Evolutionary conservation across 441 rosid species (phyloP), one percentile per base, ranked within the genome.

Genomic region (Gossypium davidsonii): DNA sequence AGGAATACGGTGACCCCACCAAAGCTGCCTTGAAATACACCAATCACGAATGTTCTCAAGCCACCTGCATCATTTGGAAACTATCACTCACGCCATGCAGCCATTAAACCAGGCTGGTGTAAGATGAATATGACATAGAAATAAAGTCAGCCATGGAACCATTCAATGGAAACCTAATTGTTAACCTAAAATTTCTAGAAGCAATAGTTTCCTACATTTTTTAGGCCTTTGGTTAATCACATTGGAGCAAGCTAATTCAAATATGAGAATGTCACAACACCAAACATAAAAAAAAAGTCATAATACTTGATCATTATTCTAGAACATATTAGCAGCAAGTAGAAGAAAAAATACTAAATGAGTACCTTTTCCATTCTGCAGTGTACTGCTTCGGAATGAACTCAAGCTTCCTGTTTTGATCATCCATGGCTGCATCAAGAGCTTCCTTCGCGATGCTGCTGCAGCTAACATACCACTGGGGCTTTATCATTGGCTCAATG

Each of bases 1-100:
- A 62, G 97, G 99, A 70, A 94, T 82, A 12, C 87, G 88, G 70
- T 94, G 99, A 62, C 97, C 99, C 98, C 98, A 92, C 99, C 98
- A 94, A 44, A 94, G 96, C 80, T 94, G 98, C 88, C 98, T 89
- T 58, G 94, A 91, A 76, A 94, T 78, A 80, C 98, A 94, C 99
- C 99, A 92, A 83, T 94, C 99, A 65, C 90, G 94, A 64, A 95
- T 92, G 78, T 89, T 90, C 83, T 94, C 98, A 74, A 92, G 96
- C 99, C 99, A 94, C 79, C 99, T 91, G 89, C 20, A 55, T 71
- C 58, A 58, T 81, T 79, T 59, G 67, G 51, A 70, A 34, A 11
- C 51, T 2, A 31, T 69, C 20, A 52, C 28, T 53, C 49, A 55
- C 2, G 14, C 37, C 12, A 70, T 12, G 18, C 51, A 9, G 6